phyloP scores from a whole-genome alignment of 2,329 filamentous ascomycete genomes.

The Penicillium corylophilum region DNA sequence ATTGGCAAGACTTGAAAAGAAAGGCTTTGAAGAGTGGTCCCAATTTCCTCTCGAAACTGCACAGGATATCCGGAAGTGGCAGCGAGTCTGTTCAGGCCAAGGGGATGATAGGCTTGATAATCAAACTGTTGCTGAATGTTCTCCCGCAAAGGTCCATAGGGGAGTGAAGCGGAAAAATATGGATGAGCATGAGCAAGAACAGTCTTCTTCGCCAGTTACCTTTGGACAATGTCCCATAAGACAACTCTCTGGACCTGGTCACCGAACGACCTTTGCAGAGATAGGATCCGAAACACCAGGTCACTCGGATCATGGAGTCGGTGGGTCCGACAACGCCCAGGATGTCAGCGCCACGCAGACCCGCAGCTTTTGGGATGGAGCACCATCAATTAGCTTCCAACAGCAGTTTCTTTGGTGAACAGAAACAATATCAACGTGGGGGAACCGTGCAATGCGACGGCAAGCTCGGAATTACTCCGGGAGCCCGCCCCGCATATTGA shows the following conservation, averaged over 20 bases:
- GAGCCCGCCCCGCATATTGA: neutral
- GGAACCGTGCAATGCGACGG: neutral
- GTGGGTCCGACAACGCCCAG: neutral
- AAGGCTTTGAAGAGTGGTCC: constrained; percentile 40
- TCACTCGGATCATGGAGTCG: neutral
- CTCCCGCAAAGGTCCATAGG: neutral
- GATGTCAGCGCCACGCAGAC: constrained; percentile 5
- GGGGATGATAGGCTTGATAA: neutral
- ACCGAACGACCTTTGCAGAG: neutral
- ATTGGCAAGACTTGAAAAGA: constrained; percentile 28
- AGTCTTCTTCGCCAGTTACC: neutral
- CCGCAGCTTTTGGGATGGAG: constrained; percentile 29
- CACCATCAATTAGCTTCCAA: constrained; percentile 33
- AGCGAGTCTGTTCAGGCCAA: constrained; percentile 27
- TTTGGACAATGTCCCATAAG: neutral
- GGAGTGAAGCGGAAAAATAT: neutral
- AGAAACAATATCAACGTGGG: neutral
- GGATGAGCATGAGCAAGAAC: neutral
- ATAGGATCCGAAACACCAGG: neutral
- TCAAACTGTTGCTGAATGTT: neutral
- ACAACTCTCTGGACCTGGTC: neutral
- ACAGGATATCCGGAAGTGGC: constrained; percentile 38
- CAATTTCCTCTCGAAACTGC: constrained; percentile 36
- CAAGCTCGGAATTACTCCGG: constrained; percentile 10
- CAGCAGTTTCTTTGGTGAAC: constrained; percentile 35